Evolutionary conservation across 108 stramenopile genomes (phyloP), one percentile per base, ranked within the genome.

Genomic region (Pseudonitzschia multiseries): DNA sequence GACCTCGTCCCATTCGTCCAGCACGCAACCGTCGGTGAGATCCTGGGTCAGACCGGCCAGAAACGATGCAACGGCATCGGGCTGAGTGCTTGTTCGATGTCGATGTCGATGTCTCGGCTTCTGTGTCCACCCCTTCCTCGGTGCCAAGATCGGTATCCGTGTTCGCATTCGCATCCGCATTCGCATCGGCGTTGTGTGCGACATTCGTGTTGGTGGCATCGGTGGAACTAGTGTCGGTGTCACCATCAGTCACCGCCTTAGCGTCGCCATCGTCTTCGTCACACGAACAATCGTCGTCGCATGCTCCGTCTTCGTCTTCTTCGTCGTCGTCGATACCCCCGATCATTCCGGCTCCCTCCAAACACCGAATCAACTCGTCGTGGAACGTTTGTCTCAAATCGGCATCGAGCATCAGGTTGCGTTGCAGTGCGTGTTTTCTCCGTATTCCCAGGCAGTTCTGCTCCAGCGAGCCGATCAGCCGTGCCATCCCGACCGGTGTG

Each of bases 401-500:
- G 32, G 61, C n/a, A 60, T 85, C 76, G 53, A 69, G 57, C 57
- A 88, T 72, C n/a, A 84, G 65, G 48, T 68, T 66, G 12, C 70
- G 64, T 64, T 82, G 76, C 8, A 88, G 36, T 0, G 84, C 71
- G 74, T 85, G 80, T 28, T 79, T 74, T 65, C 72, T 74, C 71
- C 87, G 72, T 71, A 88, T 76, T 26, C 87, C 87, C 33, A 88
- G 68, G 57, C 83, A 80, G 68, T 88, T 88, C 63, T 85, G 84
- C 73, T 85, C 84, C 69, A 83, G 77, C 22, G 80, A 69, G 20
- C 87, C 87, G 67, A 88, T 75, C 24, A 85, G 31, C 56, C 72
- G 73, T 44, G 83, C 73, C 60, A 84, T 75, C 24, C 70, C 83
- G 29, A 79, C 63, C 31, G 80, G 77, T 44, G 80, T 68, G 22